phyloP scores from a whole-genome alignment of 2,329 filamentous ascomycete genomes.

The Madurella mycetomatis region DNA sequence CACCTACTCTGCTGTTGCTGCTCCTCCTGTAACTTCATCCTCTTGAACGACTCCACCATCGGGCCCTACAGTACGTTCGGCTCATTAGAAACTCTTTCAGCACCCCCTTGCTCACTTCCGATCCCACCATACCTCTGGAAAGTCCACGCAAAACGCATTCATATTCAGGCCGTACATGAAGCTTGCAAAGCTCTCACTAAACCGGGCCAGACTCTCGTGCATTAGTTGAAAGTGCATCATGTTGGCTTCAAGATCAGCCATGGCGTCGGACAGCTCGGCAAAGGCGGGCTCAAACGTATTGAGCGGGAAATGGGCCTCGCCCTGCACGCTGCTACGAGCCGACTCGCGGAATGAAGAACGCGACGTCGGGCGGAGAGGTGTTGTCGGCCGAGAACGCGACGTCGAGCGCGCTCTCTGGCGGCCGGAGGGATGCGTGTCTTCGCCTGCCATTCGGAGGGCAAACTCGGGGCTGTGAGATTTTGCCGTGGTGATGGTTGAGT shows the following conservation, averaged over 20 bases:
- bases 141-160: constrained; percentile 98
- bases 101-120: background rate
- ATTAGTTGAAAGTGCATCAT: constrained; percentile 96
- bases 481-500: background rate
- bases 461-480: background rate
- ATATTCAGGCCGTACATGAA: constrained; percentile 97
- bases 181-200: constrained; percentile 92
- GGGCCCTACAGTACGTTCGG: constrained; percentile 56
- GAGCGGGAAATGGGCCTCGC: constrained; percentile 60
- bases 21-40: constrained; percentile 56
- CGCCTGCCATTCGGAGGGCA: constrained; percentile 3
- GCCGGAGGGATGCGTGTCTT: constrained; percentile 25
- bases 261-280: constrained; percentile 85
- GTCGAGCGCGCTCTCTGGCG: constrained; percentile 41
- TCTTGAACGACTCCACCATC: constrained; percentile 74
- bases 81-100: background rate
- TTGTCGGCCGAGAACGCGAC: constrained; percentile 77
- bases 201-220: constrained; percentile 88
- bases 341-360: constrained; percentile 83
- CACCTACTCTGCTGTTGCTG: constrained; percentile 27
- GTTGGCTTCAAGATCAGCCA: constrained; percentile 94
- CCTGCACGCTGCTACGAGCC: constrained; percentile 52
- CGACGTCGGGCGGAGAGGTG: constrained; percentile 84
- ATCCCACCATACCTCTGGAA: constrained; percentile 67
- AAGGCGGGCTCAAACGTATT: constrained; percentile 85